Percentiles rank a stretch among this genome's conserved stretches.
phyloP scores from a whole-genome alignment of 495 filamentous ascomycete genomes.

The Neurospora sp. region DNA sequence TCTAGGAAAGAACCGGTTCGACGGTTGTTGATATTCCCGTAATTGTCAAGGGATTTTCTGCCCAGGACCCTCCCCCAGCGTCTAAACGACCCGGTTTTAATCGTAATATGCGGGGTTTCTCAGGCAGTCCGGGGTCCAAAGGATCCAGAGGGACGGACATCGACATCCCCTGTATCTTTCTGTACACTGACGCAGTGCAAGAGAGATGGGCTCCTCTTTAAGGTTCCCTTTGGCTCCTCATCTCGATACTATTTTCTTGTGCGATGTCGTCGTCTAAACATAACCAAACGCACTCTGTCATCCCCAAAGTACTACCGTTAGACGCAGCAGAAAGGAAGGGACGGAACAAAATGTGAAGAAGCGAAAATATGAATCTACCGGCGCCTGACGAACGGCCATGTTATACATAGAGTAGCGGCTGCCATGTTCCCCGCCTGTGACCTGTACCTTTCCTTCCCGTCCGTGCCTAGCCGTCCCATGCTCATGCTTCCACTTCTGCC shows the following conservation, averaged over 20 bases:
- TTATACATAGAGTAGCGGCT: too few species aligned
- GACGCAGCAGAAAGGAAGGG: neutral
- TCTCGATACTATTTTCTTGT: neutral
- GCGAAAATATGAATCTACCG: neutral
- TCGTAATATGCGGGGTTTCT: neutral
- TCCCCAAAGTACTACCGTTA: neutral
- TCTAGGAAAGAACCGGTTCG: neutral
- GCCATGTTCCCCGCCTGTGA: neutral
- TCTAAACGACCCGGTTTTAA: neutral
- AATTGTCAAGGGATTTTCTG: neutral
- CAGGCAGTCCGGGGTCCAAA: neutral
- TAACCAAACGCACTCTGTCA: neutral
- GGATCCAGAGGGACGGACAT: neutral
- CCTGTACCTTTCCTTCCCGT: neutral
- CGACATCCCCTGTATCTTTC: neutral
- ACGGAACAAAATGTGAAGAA: neutral
- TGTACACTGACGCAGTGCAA: neutral
- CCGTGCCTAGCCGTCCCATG: neutral
- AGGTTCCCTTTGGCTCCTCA: neutral
- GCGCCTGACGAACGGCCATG: neutral
- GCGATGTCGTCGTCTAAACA: neutral
- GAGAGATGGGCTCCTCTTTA: neutral
- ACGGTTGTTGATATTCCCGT: neutral
- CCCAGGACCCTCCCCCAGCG: neutral
- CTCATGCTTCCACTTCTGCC: neutral